phyloP scores from a whole-genome alignment of 306 rosid species.

The Cicer arietinum region DNA sequence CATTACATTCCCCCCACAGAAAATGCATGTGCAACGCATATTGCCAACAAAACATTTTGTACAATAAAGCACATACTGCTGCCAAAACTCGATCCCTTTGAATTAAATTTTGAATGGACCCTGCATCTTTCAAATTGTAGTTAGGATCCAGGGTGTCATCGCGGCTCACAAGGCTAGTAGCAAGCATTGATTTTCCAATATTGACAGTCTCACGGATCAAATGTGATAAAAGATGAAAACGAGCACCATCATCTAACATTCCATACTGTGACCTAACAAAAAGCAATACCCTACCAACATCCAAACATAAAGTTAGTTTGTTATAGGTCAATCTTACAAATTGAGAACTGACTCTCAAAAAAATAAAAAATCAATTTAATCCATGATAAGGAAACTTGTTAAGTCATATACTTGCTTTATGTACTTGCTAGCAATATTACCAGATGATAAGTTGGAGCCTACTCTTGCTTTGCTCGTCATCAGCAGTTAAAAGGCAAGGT shows the following conservation, averaged over 20 bases:
- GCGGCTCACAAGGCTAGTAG: slow-evolving; percentile 70
- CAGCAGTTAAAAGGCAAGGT: slow-evolving; percentile 84
- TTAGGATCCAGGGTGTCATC: slow-evolving; percentile 68
- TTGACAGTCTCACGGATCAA: slow-evolving; percentile 86
- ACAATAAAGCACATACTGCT: slow-evolving; percentile 64
- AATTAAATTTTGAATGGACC: slow-evolving; percentile 78
- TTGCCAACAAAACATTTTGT: not conserved
- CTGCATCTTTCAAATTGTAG: slow-evolving; percentile 64
- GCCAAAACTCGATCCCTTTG: slow-evolving; percentile 92
- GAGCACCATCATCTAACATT: slow-evolving; percentile 84
- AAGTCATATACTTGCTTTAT: slow-evolving; percentile 27
- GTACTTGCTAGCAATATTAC: slow-evolving; percentile 52
- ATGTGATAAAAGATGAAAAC: slow-evolving; percentile 91
- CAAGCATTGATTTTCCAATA: slow-evolving; percentile 88
- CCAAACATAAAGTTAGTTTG: slow-evolving; percentile 48
- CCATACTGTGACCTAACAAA: slow-evolving; percentile 86
- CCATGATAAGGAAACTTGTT: slow-evolving; percentile 18
- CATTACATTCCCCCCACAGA: not conserved
- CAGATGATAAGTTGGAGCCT: slow-evolving; percentile 93
- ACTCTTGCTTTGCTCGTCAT: slow-evolving; percentile 94
- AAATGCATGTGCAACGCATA: not conserved
- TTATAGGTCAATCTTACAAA: slow-evolving; percentile 12
- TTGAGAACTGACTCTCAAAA: not conserved
- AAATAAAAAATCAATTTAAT: not conserved
- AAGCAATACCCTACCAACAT: slow-evolving; percentile 83